Conservation (phyloP, 768 basidiomycete species). For the Mycena capillaripes region DNA sequence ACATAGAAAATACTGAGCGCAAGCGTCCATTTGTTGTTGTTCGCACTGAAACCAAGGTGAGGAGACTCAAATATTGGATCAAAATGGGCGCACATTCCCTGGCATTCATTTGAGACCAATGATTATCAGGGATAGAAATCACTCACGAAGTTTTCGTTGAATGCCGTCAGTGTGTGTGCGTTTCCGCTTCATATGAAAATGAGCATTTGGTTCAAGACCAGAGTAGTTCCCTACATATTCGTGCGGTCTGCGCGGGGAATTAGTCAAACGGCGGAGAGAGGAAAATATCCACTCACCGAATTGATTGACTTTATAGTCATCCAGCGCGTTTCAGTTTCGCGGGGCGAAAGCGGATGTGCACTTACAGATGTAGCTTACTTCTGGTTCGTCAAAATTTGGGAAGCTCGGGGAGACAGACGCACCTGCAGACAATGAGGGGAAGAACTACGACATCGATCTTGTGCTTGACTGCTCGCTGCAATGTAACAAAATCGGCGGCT, state of each 20-base stretch:
- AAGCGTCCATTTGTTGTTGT: constrained; percentile 70
- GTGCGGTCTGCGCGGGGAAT: constrained; percentile 60
- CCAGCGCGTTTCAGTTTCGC: constrained; percentile 29
- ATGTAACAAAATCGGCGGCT: neutral
- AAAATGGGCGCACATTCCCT: constrained; percentile 55
- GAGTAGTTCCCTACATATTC: constrained; percentile 58
- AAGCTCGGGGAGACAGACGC: constrained; percentile 23
- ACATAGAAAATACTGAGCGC: constrained; percentile 72
- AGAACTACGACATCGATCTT: constrained; percentile 69
- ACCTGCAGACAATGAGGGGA: constrained; percentile 66
- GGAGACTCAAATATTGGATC: neutral
- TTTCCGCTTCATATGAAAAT: constrained; percentile 55
- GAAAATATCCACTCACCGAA: constrained; percentile 50
- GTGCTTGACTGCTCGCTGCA: constrained; percentile 56
- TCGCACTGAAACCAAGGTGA: constrained; percentile 39
- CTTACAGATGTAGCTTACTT: constrained; percentile 64
- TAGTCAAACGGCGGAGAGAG: neutral
- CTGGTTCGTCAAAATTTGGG: neutral
- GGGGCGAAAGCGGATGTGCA: constrained; percentile 18
- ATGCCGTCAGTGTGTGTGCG: constrained; percentile 64
- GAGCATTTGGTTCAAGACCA: neutral
- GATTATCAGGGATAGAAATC: neutral
- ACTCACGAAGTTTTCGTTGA: constrained; percentile 68
- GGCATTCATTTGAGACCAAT: neutral
- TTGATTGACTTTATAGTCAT: constrained; percentile 56